Evolutionary conservation across 345 rosid species (phyloP).

Genomic region (Draba incana): DNA sequence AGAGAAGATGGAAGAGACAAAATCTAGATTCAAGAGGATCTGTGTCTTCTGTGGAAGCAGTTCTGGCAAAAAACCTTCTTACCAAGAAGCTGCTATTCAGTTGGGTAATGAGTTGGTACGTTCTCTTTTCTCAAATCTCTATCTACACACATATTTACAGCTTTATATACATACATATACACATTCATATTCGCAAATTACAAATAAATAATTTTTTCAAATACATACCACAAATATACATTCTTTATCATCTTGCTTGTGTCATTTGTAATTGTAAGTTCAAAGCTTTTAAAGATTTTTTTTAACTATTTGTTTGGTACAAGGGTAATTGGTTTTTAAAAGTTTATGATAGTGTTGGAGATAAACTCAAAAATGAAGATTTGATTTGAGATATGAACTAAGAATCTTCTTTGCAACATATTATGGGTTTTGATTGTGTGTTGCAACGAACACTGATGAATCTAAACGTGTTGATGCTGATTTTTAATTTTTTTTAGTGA

Average conservation of each 20-base stretch:
- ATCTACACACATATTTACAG: not conserved
- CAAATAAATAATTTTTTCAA: not conserved
- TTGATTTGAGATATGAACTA: constrained; percentile 13
- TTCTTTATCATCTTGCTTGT: constrained; percentile 12
- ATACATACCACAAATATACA: not conserved
- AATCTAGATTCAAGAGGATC: constrained; percentile 77
- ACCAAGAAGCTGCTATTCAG: constrained; percentile 84
- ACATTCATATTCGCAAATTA: not conserved
- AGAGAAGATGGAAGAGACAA: constrained; percentile 51
- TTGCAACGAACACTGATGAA: constrained; percentile 47
- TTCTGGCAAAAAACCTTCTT: constrained; percentile 75
- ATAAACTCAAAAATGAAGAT: constrained; percentile 22
- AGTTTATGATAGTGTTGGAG: not conserved
- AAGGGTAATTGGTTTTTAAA: not conserved
- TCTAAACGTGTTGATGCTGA: constrained; percentile 33
- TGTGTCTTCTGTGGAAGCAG: constrained; percentile 93
- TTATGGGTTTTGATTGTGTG: constrained; percentile 37
- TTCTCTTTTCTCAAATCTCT: constrained; percentile 3
- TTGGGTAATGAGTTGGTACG: constrained; percentile 80
- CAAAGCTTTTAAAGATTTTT: not conserved
- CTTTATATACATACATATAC: not conserved
- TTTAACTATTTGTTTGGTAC: constrained; percentile 1
- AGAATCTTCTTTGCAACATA: constrained; percentile 30
- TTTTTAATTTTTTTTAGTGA: constrained; percentile 21
- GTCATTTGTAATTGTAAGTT: constrained; percentile 9